phyloP scores from a whole-genome alignment of 371 early-diverging fungal species.

The Batkoa obscura region DNA sequence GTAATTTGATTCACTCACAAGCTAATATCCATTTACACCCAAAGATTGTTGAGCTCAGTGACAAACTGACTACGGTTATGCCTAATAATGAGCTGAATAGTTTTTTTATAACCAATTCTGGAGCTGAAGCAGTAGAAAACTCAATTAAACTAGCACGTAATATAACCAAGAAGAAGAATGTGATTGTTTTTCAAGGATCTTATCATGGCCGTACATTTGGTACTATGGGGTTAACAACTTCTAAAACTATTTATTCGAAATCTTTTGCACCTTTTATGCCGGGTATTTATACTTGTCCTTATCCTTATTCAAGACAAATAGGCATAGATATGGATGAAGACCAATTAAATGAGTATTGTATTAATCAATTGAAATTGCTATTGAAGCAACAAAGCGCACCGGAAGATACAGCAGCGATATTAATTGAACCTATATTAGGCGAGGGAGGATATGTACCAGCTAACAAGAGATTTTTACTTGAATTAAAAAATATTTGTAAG shows the following conservation, averaged over 20 bases:
- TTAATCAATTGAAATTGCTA: conserved; percentile 23
- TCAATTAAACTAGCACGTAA: conserved; percentile 32
- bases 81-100: conserved; percentile 23
- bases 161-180: conserved; percentile 29
- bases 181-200: conserved; percentile 21
- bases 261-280: conserved; percentile 33
- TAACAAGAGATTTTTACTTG: conserved; percentile 40
- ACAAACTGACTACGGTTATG: conserved; percentile 21
- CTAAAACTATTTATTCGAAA: conserved; percentile 27
- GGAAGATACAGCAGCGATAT: conserved; percentile 37
- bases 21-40: conserved; percentile 27
- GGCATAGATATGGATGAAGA: conserved; percentile 43
- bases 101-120: conserved; percentile 35
- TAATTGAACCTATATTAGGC: conserved; percentile 68
- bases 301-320: conserved; percentile 32
- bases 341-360: conserved; percentile 22
- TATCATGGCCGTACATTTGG: conserved; percentile 37
- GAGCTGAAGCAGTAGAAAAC: conserved; percentile 35
- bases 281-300: conserved; percentile 28
- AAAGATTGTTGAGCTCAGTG: conserved; percentile 30
- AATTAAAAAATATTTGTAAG: conserved; percentile 37
- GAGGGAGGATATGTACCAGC: conserved; percentile 74
- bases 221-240: conserved; percentile 32
- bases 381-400: conserved; percentile 24
- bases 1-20: conserved; percentile 26